Percentiles rank a stretch among this genome's conserved stretches.
phyloP scores from a whole-genome alignment of 1,284 basidiomycete genomes.

The Apiotrichum akiyoshidainum region DNA sequence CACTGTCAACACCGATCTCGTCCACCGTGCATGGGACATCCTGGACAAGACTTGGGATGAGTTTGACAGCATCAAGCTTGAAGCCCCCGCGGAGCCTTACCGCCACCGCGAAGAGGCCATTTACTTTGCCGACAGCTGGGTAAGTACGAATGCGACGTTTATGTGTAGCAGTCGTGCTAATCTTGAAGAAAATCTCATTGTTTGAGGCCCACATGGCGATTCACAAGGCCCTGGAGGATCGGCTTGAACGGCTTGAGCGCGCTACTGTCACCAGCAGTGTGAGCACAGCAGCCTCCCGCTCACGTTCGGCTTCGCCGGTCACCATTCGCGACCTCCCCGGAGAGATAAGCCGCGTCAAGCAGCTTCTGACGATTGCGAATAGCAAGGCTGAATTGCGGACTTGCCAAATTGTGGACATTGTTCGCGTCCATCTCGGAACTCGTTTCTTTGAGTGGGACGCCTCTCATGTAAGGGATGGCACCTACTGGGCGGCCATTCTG shows the following conservation, averaged over 20 bases:
- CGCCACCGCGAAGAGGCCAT: conserved; percentile 59
- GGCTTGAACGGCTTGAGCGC: conserved; percentile 22
- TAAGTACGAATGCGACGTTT: conserved; percentile 51
- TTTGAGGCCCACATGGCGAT: conserved; percentile 49
- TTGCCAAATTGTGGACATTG: conserved; percentile 57
- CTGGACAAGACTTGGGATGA: conserved; percentile 76
- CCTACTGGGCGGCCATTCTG: conserved; percentile 70
- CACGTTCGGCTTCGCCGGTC: conserved; percentile 10
- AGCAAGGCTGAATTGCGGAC: conserved; percentile 53
- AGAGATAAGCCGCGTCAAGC: conserved; percentile 28
- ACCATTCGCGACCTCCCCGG: background rate
- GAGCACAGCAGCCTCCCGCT: background rate
- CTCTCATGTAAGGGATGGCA: conserved; percentile 62
- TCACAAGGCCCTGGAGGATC: conserved; percentile 42
- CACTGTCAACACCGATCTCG: conserved; percentile 60
- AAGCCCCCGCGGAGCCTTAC: conserved; percentile 44
- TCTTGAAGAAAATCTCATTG: conserved; percentile 40
- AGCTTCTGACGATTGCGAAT: conserved; percentile 58
- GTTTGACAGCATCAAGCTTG: conserved; percentile 62
- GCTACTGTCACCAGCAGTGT: background rate
- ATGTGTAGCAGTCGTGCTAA: background rate
- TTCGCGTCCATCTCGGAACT: conserved; percentile 50
- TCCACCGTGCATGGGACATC: conserved; percentile 73
- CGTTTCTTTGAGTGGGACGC: conserved; percentile 76
- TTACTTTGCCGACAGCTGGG: conserved; percentile 76